Evolutionary conservation across 192 early-diverging fungal genomes (phyloP), one percentile per base, ranked within the genome.

Genomic region (Umbelopsis ramanniana): DNA sequence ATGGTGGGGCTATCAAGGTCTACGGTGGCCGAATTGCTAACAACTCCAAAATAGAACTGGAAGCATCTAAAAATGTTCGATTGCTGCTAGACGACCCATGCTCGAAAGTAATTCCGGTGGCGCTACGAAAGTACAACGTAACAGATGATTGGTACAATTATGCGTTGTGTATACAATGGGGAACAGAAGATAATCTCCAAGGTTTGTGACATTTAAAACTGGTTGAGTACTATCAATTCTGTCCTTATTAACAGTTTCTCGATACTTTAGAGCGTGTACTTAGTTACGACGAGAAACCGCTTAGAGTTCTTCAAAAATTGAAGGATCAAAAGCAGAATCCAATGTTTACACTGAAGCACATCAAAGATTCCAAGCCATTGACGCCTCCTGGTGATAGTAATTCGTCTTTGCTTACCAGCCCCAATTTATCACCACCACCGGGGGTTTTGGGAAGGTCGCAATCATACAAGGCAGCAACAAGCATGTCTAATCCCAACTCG

Each of bases 121-220:
- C 92, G 4, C 76, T 98, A 66, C 92, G 93, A 74, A 96, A 96
- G 80, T 98, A 96, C 85, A 95, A 96, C 60, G 91, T 98, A 26
- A 78, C 75, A 43, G 94, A 94, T 70, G 88, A 94, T 69, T 96
- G 93, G 94, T 89, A 88, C 67, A 85, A 93, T 68, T 98, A 94
- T 80, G 86, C 88, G 6, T 80, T 98, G 47, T 93, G 91, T 81
- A 91, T 98, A 52, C 87, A 89, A 55, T 94, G 86, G 71, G 90
- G 90, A 12, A 23, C 81, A 47, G 67, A 79, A 8, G 72, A 81
- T 76, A 80, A 80, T 76, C 86, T 84, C 8, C 76, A 83, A 84
- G 89, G 85, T 92, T 80, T 43, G 48, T 29, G 45, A 22, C 10
- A 52, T 15, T 11, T 38, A 12, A n/a, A 9, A 29, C 47, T 22